phyloP scores from a whole-genome alignment of 805 yeast species.

The Cyberlindnera mrakii region DNA sequence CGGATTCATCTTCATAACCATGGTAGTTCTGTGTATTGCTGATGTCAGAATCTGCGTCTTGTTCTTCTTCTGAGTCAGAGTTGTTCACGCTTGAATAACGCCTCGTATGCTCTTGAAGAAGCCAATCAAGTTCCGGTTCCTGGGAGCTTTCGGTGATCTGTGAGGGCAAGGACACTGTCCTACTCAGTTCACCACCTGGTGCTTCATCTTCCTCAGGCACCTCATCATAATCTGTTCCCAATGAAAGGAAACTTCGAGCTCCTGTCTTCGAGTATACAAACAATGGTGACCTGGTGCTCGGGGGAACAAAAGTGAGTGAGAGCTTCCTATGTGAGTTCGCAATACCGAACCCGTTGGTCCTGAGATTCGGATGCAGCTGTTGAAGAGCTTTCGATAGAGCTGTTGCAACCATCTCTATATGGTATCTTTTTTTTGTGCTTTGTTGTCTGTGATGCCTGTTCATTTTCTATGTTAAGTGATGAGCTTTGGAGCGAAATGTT shows the following conservation, averaged over 20 bases:
- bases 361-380: conserved; percentile 27
- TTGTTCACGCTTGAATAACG: conserved; percentile 27
- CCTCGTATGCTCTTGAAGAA: conserved; percentile 33
- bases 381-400: background rate
- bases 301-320: conserved; percentile 29
- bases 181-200: conserved; percentile 31
- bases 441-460: background rate
- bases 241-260: conserved; percentile 33
- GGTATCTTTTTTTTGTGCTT: background rate
- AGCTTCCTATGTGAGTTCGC: conserved; percentile 35
- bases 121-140: conserved; percentile 33
- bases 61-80: conserved; percentile 14
- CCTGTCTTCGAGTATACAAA: conserved; percentile 27
- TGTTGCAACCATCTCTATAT: background rate
- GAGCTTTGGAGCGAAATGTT: background rate
- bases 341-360: conserved; percentile 37
- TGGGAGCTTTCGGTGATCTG: conserved; percentile 28
- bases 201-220: conserved; percentile 23
- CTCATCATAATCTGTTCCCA: conserved; percentile 31
- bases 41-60: conserved; percentile 13
- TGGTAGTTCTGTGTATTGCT: conserved; percentile 14
- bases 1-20: conserved; percentile 20
- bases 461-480: background rate
- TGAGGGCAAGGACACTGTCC: conserved; percentile 37
- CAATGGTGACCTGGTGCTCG: conserved; percentile 36